phyloP scores from a whole-genome alignment of 768 basidiomycete species.

The Lactarius quietus region DNA sequence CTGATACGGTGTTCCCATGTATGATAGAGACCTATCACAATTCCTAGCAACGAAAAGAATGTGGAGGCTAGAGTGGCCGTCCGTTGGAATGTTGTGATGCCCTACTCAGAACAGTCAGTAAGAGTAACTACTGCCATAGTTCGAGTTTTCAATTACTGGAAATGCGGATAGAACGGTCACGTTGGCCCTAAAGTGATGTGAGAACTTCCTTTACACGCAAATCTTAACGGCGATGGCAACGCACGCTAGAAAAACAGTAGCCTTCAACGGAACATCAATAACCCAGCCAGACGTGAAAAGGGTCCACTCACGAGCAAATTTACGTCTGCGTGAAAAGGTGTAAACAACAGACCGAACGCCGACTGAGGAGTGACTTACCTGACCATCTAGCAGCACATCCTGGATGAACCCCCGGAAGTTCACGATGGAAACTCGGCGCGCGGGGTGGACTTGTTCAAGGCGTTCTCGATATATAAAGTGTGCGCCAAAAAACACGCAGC shows the following conservation, averaged over 20 bases:
- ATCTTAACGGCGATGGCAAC: neutral
- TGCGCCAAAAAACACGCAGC: slow-evolving; percentile 11
- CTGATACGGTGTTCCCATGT: slow-evolving; percentile 12
- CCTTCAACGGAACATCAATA: slow-evolving; percentile 1
- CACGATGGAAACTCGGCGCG: neutral
- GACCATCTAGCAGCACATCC: slow-evolving; percentile 8
- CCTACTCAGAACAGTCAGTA: neutral
- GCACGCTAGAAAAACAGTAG: slow-evolving; percentile 17
- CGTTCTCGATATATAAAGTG: slow-evolving; percentile 10
- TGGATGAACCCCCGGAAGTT: slow-evolving; percentile 11
- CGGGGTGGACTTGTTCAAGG: slow-evolving; percentile 12
- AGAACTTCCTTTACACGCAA: neutral
- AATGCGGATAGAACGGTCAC: slow-evolving; percentile 5
- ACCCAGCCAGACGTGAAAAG: neutral
- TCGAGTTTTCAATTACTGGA: slow-evolving; percentile 2
- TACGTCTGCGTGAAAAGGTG: slow-evolving; percentile 1
- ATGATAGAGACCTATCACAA: slow-evolving; percentile 10
- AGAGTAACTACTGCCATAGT: no score
- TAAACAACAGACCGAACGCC: neutral
- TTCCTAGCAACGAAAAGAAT: slow-evolving; percentile 7
- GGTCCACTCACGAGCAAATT: slow-evolving; percentile 11
- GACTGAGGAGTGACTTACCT: neutral
- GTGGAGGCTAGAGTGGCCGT: slow-evolving; percentile 4
- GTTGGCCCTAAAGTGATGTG: slow-evolving; percentile 6
- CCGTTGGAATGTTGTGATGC: slow-evolving; percentile 14